phyloP scores from a whole-genome alignment of 2,329 filamentous ascomycete species.

The Aureobasidium sp. region DNA sequence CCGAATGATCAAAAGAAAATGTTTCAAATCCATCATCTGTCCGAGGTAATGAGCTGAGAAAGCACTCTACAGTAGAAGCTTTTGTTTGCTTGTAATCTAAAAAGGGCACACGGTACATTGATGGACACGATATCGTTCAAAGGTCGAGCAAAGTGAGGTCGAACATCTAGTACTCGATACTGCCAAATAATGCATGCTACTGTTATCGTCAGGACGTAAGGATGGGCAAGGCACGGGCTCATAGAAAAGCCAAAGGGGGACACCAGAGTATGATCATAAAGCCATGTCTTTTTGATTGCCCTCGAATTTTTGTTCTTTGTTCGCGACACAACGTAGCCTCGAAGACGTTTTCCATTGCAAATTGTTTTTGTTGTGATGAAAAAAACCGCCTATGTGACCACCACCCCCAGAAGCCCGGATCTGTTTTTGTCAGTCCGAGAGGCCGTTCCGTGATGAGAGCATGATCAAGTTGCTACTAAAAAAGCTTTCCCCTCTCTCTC shows the following conservation, averaged over 20 bases:
- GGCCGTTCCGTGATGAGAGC: constrained; percentile 8
- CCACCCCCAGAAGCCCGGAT: constrained; percentile 7
- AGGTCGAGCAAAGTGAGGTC: background rate
- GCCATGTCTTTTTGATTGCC: constrained; percentile 14
- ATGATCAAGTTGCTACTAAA: constrained; percentile 9
- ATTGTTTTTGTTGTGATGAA: constrained; percentile 9
- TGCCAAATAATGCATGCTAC: background rate
- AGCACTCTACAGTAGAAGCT: too few species aligned
- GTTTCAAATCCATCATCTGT: background rate
- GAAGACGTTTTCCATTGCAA: constrained; percentile 14
- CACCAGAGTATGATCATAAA: constrained; percentile 13
- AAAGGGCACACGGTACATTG: background rate
- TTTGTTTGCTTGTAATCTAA: background rate
- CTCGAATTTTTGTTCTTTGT: background rate
- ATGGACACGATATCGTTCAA: background rate
- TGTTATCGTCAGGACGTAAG: background rate
- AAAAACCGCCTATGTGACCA: constrained; percentile 13
- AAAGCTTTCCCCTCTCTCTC: background rate
- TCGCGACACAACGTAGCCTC: constrained; percentile 16
- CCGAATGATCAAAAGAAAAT: background rate
- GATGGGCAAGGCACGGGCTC: background rate
- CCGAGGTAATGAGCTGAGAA: too few species aligned
- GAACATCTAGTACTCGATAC: background rate
- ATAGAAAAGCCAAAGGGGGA: background rate
- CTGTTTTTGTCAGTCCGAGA: constrained; percentile 6